phyloP scores from a whole-genome alignment of 306 rosid genomes.

The Abrus precatorius region DNA sequence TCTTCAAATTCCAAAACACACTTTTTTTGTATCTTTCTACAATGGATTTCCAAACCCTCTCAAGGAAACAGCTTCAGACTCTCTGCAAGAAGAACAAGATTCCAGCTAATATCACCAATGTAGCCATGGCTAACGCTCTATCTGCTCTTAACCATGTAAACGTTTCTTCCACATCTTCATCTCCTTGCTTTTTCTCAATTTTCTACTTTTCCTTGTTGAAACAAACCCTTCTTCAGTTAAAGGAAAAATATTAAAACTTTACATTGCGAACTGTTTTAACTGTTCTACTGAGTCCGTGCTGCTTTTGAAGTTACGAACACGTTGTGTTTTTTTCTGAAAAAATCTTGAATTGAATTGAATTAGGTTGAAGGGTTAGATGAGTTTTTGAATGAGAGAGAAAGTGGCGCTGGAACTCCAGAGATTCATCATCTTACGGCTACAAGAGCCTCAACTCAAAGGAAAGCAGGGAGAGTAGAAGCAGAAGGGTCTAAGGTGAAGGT shows the following conservation, averaged over 20 bases:
- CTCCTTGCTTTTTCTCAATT: neutral
- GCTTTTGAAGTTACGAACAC: neutral
- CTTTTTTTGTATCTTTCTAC: slow-evolving; percentile 60
- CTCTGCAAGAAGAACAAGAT: slow-evolving; percentile 95
- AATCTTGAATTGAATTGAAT: neutral
- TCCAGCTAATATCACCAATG: slow-evolving; percentile 84
- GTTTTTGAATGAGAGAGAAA: slow-evolving; percentile 50
- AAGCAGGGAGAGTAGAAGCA: slow-evolving; percentile 51
- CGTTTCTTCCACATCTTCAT: neutral
- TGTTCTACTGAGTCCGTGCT: neutral
- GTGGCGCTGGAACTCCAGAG: slow-evolving; percentile 51
- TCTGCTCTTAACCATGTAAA: slow-evolving; percentile 66
- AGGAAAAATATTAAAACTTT: too few relatives aligned
- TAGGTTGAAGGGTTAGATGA: slow-evolving; percentile 94
- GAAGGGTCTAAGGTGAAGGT: slow-evolving; percentile 52
- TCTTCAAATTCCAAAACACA: slow-evolving; percentile 48
- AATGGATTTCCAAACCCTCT: slow-evolving; percentile 84
- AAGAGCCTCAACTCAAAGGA: slow-evolving; percentile 64
- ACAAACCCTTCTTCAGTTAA: neutral
- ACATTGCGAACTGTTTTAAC: neutral
- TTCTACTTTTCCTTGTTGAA: neutral
- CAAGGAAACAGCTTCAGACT: slow-evolving; percentile 83
- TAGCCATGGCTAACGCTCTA: slow-evolving; percentile 91
- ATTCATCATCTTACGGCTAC: slow-evolving; percentile 50
- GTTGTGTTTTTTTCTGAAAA: neutral